Conservation (phyloP, 2,329 filamentous ascomycete genomes). For the Lachnellula arida region DNA sequence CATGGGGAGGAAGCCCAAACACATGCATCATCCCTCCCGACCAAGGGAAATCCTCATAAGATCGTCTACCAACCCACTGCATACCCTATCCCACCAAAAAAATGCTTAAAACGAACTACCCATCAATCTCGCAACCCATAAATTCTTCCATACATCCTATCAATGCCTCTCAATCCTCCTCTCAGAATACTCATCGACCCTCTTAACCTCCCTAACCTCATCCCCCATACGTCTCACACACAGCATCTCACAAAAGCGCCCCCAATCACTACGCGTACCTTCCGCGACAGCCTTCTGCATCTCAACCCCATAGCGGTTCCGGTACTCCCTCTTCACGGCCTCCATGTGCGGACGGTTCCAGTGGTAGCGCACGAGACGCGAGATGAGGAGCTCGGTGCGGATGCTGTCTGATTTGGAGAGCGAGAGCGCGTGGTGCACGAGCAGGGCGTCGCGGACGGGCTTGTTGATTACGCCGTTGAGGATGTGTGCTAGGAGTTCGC, state of each 20-base stretch:
- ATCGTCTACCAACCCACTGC: too few relatives aligned
- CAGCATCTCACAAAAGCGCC: conserved; percentile 68
- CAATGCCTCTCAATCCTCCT: background rate
- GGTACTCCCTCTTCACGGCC: conserved; percentile 74
- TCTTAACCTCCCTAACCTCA: conserved; percentile 46
- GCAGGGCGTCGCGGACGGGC: conserved; percentile 84
- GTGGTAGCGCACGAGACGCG: conserved; percentile 80
- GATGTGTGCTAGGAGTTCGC: conserved; percentile 89
- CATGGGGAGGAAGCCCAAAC: too few relatives aligned
- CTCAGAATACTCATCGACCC: conserved; percentile 10
- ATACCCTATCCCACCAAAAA: background rate
- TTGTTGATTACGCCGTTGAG: conserved; percentile 96
- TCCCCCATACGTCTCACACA: conserved; percentile 58
- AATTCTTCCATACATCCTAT: too few relatives aligned
- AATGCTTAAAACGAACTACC: background rate
- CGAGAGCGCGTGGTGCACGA: conserved; percentile 84
- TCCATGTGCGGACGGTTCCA: conserved; percentile 85
- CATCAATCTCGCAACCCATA: background rate
- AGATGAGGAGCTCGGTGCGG: conserved; percentile 82
- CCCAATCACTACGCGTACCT: conserved; percentile 72
- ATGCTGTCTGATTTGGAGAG: conserved; percentile 61
- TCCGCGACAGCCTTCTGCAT: conserved; percentile 76
- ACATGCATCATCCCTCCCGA: too few relatives aligned
- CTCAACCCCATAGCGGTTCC: conserved; percentile 67
- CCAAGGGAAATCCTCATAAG: too few relatives aligned